Evolutionary conservation across 495 filamentous ascomycete genomes (phyloP).

Genomic region (Hypoxylon cercidicola): DNA sequence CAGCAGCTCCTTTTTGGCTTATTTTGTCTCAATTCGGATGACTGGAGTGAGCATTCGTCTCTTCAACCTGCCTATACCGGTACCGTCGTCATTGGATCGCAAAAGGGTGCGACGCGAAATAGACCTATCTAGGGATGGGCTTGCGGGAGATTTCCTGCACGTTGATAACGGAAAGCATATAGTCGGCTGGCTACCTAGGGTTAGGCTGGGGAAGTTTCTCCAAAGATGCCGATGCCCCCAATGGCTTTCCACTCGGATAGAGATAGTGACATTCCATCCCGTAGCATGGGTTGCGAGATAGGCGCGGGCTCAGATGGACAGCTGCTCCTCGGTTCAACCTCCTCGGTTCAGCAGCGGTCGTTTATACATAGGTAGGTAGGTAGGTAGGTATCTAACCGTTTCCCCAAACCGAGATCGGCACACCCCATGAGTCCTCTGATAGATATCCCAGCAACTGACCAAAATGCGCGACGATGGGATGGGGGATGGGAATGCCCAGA

Average conservation of each 20-base stretch:
- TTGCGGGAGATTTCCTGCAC: slow-evolving; percentile 26
- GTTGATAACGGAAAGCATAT: slow-evolving; percentile 31
- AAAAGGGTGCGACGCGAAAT: slow-evolving; percentile 23
- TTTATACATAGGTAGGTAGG: too few relatives aligned
- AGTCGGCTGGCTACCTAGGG: slow-evolving; percentile 29
- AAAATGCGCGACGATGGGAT: slow-evolving; percentile 19
- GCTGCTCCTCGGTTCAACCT: slow-evolving; percentile 13
- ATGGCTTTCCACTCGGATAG: slow-evolving; percentile 22
- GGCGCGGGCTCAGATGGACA: slow-evolving; percentile 25
- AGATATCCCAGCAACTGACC: slow-evolving; percentile 18
- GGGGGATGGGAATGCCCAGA: slow-evolving; percentile 5
- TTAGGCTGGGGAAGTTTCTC: slow-evolving; percentile 22
- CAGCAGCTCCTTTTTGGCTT: slow-evolving; percentile 7
- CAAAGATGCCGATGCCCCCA: slow-evolving; percentile 17
- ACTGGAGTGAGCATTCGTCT: slow-evolving; percentile 16
- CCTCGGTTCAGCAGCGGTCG: slow-evolving; percentile 36
- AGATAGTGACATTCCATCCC: slow-evolving; percentile 39
- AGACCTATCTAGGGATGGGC: slow-evolving; percentile 1
- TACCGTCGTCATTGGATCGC: slow-evolving; percentile 24
- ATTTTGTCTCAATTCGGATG: slow-evolving; percentile 25
- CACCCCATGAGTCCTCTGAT: slow-evolving; percentile 24
- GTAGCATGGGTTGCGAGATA: slow-evolving; percentile 30
- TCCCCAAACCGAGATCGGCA: slow-evolving; percentile 24
- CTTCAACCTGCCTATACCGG: slow-evolving; percentile 18
- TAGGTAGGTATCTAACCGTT: slow-evolving; percentile 10